Conservation (phyloP, 176 grass and related monocot genomes). For the Metroxylon sagu region DNA sequence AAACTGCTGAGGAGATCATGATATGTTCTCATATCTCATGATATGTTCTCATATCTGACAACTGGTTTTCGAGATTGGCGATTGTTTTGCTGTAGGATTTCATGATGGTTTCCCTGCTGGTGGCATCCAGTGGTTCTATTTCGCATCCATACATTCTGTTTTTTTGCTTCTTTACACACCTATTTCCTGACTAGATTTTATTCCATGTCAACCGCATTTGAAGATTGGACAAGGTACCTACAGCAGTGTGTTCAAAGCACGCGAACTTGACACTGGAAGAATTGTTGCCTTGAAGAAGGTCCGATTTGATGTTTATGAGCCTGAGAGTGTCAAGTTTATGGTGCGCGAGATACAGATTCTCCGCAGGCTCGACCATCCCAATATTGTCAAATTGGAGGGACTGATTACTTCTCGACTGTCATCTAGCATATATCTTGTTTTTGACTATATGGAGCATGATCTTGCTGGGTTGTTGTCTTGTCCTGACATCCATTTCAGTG, state of each 20-base stretch:
- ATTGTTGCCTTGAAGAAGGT: conserved; percentile 45
- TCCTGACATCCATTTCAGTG: conserved; percentile 34
- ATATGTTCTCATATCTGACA: too few relatives aligned
- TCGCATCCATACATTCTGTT: neutral
- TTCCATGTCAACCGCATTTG: conserved; percentile 4
- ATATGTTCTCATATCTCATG: too few relatives aligned
- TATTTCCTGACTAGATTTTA: neutral
- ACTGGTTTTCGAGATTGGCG: too few relatives aligned
- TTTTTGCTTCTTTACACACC: neutral
- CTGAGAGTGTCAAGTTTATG: conserved; percentile 42
- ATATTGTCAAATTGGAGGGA: conserved; percentile 44
- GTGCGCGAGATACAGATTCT: conserved; percentile 43
- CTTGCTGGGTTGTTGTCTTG: conserved; percentile 36
- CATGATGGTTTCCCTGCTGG: too few relatives aligned
- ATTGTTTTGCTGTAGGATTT: too few relatives aligned
- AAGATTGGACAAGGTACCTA: conserved; percentile 52
- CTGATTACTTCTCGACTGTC: conserved; percentile 41
- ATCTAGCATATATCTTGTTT: conserved; percentile 45
- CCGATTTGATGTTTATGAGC: conserved; percentile 38
- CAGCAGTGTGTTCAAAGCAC: conserved; percentile 42
- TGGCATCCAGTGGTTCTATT: neutral
- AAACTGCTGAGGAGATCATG: too few relatives aligned
- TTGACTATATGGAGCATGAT: conserved; percentile 57
- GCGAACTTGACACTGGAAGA: conserved; percentile 33
- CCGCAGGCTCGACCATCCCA: conserved; percentile 41